phyloP scores from a whole-genome alignment of 192 early-diverging fungal species.

The Allomyces macrogynus region DNA sequence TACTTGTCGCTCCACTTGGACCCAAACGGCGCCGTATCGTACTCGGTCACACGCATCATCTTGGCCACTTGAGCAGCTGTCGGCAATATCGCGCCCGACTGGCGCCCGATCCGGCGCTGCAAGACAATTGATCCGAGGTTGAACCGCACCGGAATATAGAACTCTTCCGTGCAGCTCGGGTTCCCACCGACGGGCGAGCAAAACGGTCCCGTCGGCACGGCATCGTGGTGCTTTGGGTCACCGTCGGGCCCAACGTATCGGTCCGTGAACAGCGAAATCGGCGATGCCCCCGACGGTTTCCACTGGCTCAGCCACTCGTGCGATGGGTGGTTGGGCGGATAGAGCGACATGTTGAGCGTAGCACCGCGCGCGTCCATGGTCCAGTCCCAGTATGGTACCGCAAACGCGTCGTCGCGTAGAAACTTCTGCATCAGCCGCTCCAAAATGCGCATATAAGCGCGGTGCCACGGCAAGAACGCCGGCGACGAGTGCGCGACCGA shows the following conservation, averaged over 20 bases:
- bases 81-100: not conserved
- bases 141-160: not conserved
- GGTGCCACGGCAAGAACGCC: not conserved
- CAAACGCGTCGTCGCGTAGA: not conserved
- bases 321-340: not conserved
- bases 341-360: not conserved
- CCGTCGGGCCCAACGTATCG: not conserved
- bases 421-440: not conserved
- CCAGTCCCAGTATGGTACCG: not conserved
- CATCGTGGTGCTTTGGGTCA: not conserved
- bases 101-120: not conserved
- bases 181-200: not conserved
- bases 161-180: not conserved
- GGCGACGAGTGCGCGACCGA: not conserved
- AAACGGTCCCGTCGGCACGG: not conserved
- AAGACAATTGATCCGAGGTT: not conserved
- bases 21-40: not conserved
- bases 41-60: not conserved
- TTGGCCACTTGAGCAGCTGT: not conserved
- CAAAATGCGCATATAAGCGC: not conserved
- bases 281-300: not conserved
- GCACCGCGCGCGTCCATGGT: not conserved
- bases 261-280: not conserved
- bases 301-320: not conserved
- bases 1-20: not conserved